Conservation (phyloP, 2,329 filamentous ascomycete species). For the Periconia digitata region DNA sequence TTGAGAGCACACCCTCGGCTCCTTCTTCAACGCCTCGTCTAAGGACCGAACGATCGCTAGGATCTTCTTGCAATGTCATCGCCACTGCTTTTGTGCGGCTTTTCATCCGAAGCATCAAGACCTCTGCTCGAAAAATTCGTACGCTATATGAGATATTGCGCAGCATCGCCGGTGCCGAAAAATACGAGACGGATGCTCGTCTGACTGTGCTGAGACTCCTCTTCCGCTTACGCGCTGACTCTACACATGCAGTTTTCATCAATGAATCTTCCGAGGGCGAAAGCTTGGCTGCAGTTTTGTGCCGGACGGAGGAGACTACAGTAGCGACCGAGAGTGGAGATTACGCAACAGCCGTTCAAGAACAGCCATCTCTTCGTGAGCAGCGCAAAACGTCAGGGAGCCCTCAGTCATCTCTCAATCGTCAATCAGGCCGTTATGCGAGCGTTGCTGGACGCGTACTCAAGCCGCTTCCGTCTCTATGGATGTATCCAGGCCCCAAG, state of each 20-base stretch:
- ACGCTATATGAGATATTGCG: conserved; percentile 43
- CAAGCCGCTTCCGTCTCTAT: conserved; percentile 48
- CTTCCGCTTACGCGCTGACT: conserved; percentile 82
- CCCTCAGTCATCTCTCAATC: conserved; percentile 36
- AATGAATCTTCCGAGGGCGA: conserved; percentile 70
- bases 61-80: conserved; percentile 69
- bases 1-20: conserved; percentile 7
- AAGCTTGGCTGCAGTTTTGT: conserved; percentile 70
- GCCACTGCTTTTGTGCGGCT: conserved; percentile 71
- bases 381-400: conserved; percentile 34
- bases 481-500: conserved; percentile 59
- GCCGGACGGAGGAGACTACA: conserved; percentile 60
- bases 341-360: conserved; percentile 32
- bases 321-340: conserved; percentile 48
- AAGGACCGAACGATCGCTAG: conserved; percentile 18
- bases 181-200: conserved; percentile 40
- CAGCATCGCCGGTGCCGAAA: conserved; percentile 32
- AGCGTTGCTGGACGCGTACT: conserved; percentile 29
- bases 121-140: conserved; percentile 64
- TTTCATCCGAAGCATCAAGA: conserved; percentile 73
- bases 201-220: conserved; percentile 51
- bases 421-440: conserved; percentile 27
- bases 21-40: conserved; percentile 19
- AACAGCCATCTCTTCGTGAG: conserved; percentile 30
- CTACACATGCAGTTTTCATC: conserved; percentile 74